phyloP scores from a whole-genome alignment of 2,329 filamentous ascomycete species.

The Pestalotiopsis sp. region DNA sequence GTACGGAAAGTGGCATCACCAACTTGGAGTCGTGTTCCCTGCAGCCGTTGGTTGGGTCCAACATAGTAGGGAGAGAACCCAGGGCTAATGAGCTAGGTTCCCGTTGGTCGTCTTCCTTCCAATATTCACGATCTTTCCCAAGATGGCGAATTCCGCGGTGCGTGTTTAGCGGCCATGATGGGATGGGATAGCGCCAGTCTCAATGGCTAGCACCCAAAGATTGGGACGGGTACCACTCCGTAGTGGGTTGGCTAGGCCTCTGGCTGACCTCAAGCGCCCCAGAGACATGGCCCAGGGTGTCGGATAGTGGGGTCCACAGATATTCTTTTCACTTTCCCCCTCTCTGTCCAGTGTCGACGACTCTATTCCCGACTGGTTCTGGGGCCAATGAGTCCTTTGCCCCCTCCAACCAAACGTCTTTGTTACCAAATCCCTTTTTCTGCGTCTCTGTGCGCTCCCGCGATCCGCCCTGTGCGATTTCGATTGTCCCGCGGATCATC shows the following conservation, averaged over 20 bases:
- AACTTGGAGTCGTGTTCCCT: background rate
- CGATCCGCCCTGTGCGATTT: background rate
- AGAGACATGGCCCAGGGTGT: no score
- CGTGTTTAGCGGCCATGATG: background rate
- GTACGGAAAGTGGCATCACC: background rate
- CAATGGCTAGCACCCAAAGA: background rate
- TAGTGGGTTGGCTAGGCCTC: no score
- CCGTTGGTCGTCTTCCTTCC: no score
- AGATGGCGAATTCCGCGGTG: background rate
- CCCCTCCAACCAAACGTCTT: background rate
- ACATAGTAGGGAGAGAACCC: background rate
- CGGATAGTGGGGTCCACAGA: no score
- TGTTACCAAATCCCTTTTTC: background rate
- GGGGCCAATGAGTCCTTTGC: no score
- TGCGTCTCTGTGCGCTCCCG: background rate
- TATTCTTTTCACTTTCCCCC: no score
- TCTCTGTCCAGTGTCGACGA: no score
- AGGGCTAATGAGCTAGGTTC: no score
- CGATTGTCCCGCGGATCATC: background rate
- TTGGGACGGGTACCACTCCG: background rate
- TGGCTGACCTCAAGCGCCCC: no score
- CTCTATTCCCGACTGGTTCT: no score
- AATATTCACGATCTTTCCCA: background rate
- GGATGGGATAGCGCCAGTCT: background rate
- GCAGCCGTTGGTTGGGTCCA: background rate